These are phyloP conservation scores for Plasmodium yoelii DNA, from an alignment of 169 alveolate species.

Conservation along the genomic window DNA sequence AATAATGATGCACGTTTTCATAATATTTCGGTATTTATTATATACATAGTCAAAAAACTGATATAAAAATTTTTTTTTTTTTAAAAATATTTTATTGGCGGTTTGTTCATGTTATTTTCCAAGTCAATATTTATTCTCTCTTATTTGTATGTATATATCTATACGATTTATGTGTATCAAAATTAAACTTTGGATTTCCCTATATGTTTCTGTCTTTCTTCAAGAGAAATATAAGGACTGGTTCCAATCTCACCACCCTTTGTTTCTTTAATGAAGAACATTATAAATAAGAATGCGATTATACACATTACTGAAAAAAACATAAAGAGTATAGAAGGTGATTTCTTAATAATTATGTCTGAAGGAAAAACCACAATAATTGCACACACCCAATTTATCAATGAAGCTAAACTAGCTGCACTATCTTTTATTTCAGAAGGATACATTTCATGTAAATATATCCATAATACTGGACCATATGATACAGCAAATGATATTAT, in stretches of 20 bases:
- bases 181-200: constrained; percentile 26
- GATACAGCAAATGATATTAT: constrained; percentile 88
- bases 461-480: constrained; percentile 91
- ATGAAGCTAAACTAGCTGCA: constrained; percentile 86
- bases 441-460: constrained; percentile 88
- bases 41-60: too few relatives aligned
- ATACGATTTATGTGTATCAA: too few relatives aligned
- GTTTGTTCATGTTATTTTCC: too few relatives aligned
- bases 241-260: constrained; percentile 86
- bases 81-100: too few relatives aligned
- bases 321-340: constrained; percentile 79
- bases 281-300: constrained; percentile 78
- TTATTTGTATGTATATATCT: neutral
- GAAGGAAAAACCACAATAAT: constrained; percentile 85
- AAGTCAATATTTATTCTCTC: neutral
- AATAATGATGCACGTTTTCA: too few relatives aligned
- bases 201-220: constrained; percentile 51
- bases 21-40: too few relatives aligned
- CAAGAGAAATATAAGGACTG: constrained; percentile 53
- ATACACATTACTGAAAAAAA: constrained; percentile 81
- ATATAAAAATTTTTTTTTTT: too few relatives aligned
- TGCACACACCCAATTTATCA: constrained; percentile 87
- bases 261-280: constrained; percentile 87
- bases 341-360: constrained; percentile 79
- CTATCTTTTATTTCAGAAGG: constrained; percentile 89